phyloP scores from a whole-genome alignment of 179 eudicot genomes.

The Kewa caespitosa region DNA sequence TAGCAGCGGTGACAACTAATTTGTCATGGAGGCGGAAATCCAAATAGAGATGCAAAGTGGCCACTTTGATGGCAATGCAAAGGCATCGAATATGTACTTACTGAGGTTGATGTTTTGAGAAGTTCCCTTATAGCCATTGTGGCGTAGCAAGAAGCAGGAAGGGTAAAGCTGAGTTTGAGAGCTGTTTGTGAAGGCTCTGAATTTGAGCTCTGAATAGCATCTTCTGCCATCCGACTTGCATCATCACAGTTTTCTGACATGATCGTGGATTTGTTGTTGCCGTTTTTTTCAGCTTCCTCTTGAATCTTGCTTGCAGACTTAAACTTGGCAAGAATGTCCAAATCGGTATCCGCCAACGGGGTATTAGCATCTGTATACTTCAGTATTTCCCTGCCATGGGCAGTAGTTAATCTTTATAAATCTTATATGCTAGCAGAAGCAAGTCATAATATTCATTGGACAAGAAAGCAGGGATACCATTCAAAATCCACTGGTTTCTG shows the following conservation, averaged over 20 bases:
- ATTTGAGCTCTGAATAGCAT: constrained; percentile 34
- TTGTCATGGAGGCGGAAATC: too few relatives aligned
- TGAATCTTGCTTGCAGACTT: constrained; percentile 17
- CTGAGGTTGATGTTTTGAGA: constrained; percentile 94
- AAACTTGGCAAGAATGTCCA: constrained; percentile 54
- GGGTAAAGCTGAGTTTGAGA: constrained; percentile 82
- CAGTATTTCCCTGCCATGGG: constrained; percentile 63
- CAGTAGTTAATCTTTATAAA: not conserved
- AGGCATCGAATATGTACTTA: constrained; percentile 23
- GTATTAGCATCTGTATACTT: constrained; percentile 61
- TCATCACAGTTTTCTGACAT: constrained; percentile 21
- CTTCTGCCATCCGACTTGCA: constrained; percentile 22
- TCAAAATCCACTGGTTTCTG: constrained; percentile 80
- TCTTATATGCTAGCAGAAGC: constrained; percentile 4
- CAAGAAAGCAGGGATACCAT: constrained; percentile 53
- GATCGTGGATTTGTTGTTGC: constrained; percentile 16
- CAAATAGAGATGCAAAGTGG: not conserved
- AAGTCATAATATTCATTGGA: not conserved
- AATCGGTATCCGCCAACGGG: constrained; percentile 82
- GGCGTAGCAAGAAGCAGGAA: constrained; percentile 92
- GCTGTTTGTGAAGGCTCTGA: constrained; percentile 53
- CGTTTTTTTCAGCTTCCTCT: constrained; percentile 26
- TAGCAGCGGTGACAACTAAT: too few relatives aligned
- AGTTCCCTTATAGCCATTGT: constrained; percentile 99
- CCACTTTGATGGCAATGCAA: not conserved